Percentiles rank a stretch among this genome's conserved stretches.
Conservation (phyloP, 108 stramenopile genomes). For the Conticribra guillardii region DNA sequence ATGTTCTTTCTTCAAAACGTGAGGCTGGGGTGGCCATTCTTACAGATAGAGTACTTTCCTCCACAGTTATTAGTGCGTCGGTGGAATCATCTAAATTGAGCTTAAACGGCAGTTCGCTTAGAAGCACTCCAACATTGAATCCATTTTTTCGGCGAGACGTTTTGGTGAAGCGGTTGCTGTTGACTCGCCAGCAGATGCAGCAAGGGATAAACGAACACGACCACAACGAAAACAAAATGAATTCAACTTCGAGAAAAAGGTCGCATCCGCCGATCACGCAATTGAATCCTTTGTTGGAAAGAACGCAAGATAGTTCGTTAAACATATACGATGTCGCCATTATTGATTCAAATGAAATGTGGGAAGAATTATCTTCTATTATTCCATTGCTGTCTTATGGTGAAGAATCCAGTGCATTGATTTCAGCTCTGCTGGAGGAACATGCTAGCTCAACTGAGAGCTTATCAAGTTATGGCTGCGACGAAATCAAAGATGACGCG, state of each 20-base stretch:
- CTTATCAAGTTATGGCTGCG: too few species aligned
- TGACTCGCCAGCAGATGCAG: slow-evolving; percentile 3
- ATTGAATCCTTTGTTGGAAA: too few species aligned
- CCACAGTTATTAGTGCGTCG: too few species aligned
- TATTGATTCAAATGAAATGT: slow-evolving; percentile 17
- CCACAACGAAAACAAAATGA: background rate
- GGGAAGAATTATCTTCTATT: slow-evolving; percentile 27
- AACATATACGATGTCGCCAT: background rate
- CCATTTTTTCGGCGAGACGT: slow-evolving; percentile 25
- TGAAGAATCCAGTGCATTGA: slow-evolving; percentile 33
- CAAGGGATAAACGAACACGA: too few species aligned
- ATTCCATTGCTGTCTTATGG: slow-evolving; percentile 39
- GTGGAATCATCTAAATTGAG: background rate
- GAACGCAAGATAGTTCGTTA: too few species aligned
- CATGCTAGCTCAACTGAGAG: too few species aligned
- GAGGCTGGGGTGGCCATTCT: too few species aligned
- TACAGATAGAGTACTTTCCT: too few species aligned
- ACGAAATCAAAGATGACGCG: too few species aligned
- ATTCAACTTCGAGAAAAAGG: slow-evolving; percentile 11
- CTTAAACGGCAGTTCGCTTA: background rate
- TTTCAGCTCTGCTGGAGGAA: slow-evolving; percentile 12
- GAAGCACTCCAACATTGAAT: background rate
- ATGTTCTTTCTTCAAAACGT: too few species aligned
- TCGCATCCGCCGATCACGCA: slow-evolving; percentile 2
- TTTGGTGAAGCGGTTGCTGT: slow-evolving; percentile 17